These are phyloP conservation scores for Helminthosporium solani DNA, from an alignment of 2,329 filamentous ascomycete genomes.

Conservation along the genomic window DNA sequence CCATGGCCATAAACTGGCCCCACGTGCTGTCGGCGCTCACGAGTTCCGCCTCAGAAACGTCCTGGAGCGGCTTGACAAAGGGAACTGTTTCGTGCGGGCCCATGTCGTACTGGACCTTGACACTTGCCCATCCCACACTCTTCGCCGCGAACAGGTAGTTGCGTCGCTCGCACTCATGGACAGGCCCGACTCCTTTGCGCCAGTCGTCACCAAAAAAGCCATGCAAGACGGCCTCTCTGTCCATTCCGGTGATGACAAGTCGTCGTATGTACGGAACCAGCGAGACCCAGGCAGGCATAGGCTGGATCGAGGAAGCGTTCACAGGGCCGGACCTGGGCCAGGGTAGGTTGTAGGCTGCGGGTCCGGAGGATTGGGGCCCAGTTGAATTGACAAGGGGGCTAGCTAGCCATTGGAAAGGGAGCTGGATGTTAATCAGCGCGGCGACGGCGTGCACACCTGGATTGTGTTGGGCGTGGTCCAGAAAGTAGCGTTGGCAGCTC, in stretches of 20 bases:
- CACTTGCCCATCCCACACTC: constrained; percentile 82
- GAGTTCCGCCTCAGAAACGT: constrained; percentile 76
- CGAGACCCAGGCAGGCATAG: constrained; percentile 57
- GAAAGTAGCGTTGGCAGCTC: constrained; percentile 85
- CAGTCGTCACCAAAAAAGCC: constrained; percentile 98
- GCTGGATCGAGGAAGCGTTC: constrained; percentile 39
- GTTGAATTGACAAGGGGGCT: constrained; percentile 49
- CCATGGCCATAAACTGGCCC: constrained; percentile 96
- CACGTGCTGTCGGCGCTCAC: constrained; percentile 78
- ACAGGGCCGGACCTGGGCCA: constrained; percentile 47
- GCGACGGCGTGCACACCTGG: constrained; percentile 82
- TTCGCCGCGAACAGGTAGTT: constrained; percentile 97
- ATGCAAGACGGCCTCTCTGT: constrained; percentile 81
- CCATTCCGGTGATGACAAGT: constrained; percentile 87
- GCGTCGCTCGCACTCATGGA: constrained; percentile 85
- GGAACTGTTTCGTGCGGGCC: constrained; percentile 78
- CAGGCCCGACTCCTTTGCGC: constrained; percentile 71
- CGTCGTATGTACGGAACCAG: constrained; percentile 88
- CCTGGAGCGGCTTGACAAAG: constrained; percentile 80
- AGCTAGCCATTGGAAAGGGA: constrained; percentile 74
- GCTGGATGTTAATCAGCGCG: constrained; percentile 85
- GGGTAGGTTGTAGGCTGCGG: constrained; percentile 38
- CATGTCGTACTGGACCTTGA: constrained; percentile 91
- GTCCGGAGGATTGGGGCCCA: constrained; percentile 33
- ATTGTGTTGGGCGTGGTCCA: constrained; percentile 86